Evolutionary conservation across 2,329 filamentous ascomycete genomes (phyloP), one percentile per base, ranked within the genome.

Genomic region (Beauveria scarabaeidicola): DNA sequence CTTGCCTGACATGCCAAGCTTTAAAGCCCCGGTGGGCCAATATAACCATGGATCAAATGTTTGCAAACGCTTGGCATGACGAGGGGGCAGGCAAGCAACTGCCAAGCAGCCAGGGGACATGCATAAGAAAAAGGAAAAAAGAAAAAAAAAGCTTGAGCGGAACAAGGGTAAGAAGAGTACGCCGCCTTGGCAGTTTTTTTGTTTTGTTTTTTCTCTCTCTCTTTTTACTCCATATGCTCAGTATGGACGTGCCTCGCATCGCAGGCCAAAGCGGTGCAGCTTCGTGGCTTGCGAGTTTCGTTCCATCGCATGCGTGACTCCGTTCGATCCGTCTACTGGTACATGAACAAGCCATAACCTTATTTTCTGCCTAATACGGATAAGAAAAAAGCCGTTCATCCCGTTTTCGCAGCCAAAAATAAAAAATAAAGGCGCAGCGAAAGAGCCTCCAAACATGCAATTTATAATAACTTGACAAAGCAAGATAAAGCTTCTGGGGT

Each of bases 1-100:
- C 29, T 36, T 13, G 21, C 54, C 54, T 29, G 54, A 27, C 21
- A 50, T 50, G 54, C 54, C 54, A 57, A 57, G 54, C 54, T 57
- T 50, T 29, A 10, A 57, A 21, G 54, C 36, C 52, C 40, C 8
- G 32, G 52, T 55, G 52, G 52, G 41, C 52, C 52, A 52, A 55
- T 55, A 55, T 55, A 52, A 27, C 19, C 32, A 36, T 29, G 32
- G 32, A 36, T 13, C 32, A 36, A 15, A 40, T 41, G 50, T 36
- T 19, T 52, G 50, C 32, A 43, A 44, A 13, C 9, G 52, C 53
- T 56, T 56, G 53, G 53, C 53, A 40, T 56, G 43, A 56, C 43
- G 53, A 43, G 41, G 21, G 15, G 23, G 41, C 3, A 13, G 25
- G 25, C n/a, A 13, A 23, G 8, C 29, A 19, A 1, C 17, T 50